These are phyloP conservation scores for Angomonas deanei DNA, from an alignment of 208 protist genomes.

Conservation along the genomic window DNA sequence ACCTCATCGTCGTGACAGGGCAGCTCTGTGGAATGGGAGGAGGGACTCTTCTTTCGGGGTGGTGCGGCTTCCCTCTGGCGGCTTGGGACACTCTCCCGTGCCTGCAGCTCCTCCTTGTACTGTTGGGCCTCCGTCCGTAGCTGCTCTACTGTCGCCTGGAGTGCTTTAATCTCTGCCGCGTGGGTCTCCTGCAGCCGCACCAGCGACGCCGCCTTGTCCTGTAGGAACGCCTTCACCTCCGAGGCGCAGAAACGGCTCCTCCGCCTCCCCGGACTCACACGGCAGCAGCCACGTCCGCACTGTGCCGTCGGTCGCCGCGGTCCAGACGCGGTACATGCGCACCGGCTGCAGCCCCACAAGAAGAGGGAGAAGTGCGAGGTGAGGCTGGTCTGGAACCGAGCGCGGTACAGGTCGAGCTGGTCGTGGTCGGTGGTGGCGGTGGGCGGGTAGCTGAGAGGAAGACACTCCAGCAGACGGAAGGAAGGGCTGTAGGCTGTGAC, in stretches of 20 bases:
- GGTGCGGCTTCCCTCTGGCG: background rate
- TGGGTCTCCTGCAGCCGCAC: slow-evolving; percentile 13
- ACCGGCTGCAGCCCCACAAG: slow-evolving; percentile 31
- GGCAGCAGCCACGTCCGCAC: slow-evolving; percentile 57
- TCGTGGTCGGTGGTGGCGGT: slow-evolving; percentile 5
- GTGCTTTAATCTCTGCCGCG: slow-evolving; percentile 9
- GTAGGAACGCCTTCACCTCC: slow-evolving; percentile 29
- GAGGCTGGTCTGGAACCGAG: background rate
- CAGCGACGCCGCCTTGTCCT: slow-evolving; percentile 22
- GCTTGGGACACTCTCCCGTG: no score
- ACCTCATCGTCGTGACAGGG: no score
- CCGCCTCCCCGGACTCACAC: background rate
- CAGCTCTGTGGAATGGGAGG: no score
- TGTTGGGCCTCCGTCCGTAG: slow-evolving; percentile 31
- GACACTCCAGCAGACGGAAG: slow-evolving; percentile 17
- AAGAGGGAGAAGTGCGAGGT: slow-evolving; percentile 36
- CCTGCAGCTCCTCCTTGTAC: slow-evolving; percentile 19
- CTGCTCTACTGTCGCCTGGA: slow-evolving; percentile 14
- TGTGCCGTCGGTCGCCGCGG: slow-evolving; percentile 42
- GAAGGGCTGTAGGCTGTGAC: slow-evolving; percentile 32
- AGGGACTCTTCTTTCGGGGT: no score
- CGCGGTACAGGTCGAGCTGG: slow-evolving; percentile 20
- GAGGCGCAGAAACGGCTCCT: background rate
- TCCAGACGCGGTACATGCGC: slow-evolving; percentile 39
- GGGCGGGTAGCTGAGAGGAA: slow-evolving; percentile 41